Percentiles rank a stretch among this genome's conserved stretches.
These are phyloP conservation scores for Fonsecaea pedrosoi DNA, from an alignment of 2,329 filamentous ascomycete species.

Conservation along the genomic window DNA sequence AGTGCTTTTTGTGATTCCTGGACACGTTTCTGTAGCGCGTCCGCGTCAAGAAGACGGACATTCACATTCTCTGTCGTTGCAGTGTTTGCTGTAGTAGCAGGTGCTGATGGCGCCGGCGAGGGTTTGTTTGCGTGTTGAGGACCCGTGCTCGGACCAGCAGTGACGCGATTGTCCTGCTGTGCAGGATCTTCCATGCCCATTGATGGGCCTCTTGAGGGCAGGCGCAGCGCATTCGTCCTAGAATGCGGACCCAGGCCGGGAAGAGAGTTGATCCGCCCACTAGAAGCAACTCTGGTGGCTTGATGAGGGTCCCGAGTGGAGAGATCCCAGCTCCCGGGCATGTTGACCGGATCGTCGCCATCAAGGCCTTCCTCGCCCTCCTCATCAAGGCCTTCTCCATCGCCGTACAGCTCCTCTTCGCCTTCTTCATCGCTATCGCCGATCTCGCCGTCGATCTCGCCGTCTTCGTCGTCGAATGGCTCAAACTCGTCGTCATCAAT, in stretches of 20 bases:
- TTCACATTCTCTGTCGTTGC: conserved; percentile 22
- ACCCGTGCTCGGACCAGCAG: conserved; percentile 4
- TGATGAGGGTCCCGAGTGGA: conserved; percentile 11
- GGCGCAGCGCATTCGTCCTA: conserved; percentile 23
- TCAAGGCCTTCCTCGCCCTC: conserved; percentile 14
- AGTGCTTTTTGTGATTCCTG: conserved; percentile 66
- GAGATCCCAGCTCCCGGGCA: conserved; percentile 32
- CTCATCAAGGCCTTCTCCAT: conserved; percentile 30
- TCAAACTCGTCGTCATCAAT: conserved; percentile 38
- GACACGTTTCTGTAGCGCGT: conserved; percentile 50
- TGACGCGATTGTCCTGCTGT: conserved; percentile 6
- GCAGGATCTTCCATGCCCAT: neutral
- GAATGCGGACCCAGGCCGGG: conserved; percentile 31
- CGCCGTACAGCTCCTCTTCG: conserved; percentile 25
- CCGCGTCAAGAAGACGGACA: conserved; percentile 51
- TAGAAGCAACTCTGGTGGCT: conserved; percentile 3
- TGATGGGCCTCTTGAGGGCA: conserved; percentile 9
- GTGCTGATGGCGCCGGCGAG: neutral
- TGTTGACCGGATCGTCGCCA: conserved; percentile 21
- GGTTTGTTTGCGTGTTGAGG: neutral
- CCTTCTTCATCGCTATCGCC: conserved; percentile 30
- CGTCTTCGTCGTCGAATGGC: conserved; percentile 34
- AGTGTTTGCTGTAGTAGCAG: neutral
- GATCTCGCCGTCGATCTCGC: conserved; percentile 31
- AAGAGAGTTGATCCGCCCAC: conserved; percentile 22